Evolutionary conservation across 2,329 filamentous ascomycete species (phyloP).

Genomic region (Akanthomyces muscarius): DNA sequence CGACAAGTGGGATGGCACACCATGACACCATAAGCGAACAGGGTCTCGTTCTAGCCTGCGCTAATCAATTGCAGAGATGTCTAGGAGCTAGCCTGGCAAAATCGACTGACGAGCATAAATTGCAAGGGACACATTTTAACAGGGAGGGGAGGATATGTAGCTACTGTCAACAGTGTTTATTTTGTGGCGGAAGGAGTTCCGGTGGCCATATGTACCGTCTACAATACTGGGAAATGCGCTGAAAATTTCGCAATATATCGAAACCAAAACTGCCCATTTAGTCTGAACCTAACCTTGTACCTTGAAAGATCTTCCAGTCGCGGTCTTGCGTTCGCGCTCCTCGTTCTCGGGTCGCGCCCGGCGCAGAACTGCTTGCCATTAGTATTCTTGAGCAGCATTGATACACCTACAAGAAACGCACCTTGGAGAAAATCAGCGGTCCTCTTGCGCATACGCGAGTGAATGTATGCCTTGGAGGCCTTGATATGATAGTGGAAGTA

Average conservation of each 20-base stretch:
- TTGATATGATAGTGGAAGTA: conserved; percentile 99
- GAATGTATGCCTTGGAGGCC: conserved; percentile 98
- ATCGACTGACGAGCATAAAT: neutral
- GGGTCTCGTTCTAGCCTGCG: no score
- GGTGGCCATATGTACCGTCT: neutral
- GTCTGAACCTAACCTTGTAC: conserved; percentile 38
- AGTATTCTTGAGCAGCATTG: neutral
- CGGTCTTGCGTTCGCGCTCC: conserved; percentile 97
- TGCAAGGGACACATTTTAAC: no score
- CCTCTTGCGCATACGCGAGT: conserved; percentile 94
- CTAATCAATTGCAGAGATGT: no score
- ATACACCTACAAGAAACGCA: conserved; percentile 40
- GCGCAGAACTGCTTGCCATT: conserved; percentile 67
- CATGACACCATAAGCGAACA: no score
- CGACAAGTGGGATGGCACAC: no score
- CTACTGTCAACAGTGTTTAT: neutral
- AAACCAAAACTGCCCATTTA: neutral
- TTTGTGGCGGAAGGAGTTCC: neutral
- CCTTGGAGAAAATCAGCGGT: conserved; percentile 98
- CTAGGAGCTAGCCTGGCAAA: no score
- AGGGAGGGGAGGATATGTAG: no score
- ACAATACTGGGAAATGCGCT: neutral
- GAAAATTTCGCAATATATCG: neutral
- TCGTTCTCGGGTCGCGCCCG: conserved; percentile 92
- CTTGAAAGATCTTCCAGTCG: conserved; percentile 89